Base-by-base conservation (phyloP, 139 green algal genomes). In the Chlorella sp. region DNA sequence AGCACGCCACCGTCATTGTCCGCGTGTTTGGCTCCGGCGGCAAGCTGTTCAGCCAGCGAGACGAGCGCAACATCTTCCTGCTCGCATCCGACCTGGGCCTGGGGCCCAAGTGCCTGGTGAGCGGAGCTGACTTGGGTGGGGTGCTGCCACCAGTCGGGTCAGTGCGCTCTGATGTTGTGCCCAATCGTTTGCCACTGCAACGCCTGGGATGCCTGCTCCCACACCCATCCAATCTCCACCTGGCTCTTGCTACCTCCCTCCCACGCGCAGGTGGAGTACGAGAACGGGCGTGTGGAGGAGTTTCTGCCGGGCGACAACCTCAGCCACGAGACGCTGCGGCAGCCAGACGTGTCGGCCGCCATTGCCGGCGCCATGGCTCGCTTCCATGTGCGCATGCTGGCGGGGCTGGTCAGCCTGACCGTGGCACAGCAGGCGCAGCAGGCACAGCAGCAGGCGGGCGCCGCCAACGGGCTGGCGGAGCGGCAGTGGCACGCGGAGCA, bases 251-350 rank as follows among this genome's bases (percentile, higher is more conserved):
- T 11, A 7, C 44, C 11, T 7, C 44, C 44, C 44, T 55, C n/a
- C n/a, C n/a, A n/a, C 44, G 44, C 25, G 41, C 87, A 91, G 87
- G 74, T 81, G 1, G 78, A 89, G 60, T 95, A 93, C 57, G 32
- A 28, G 34, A 94, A 93, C 39, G 92, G 91, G 1, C 83, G 93
- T 1, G 74, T 95, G 17, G 93, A 95, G 74, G 89, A 95, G 81
- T 95, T 92, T 51, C 72, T 95, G 73, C 65, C 78, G 21, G 90
- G 87, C 23, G 80, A 81, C 32, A 84, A 21, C n/a, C 62, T 95
- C 12, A 89, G 39, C 1, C 84, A 85, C 0, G 75, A 62, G 12
- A 69, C 85, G 36, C 90, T 95, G 64, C 72, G 75, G 5, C 69
- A 80, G 18, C 67, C 87, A 4, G 32, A 67, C 7, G 64, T 95